Evolutionary conservation across 1,284 basidiomycete genomes (phyloP), one percentile per base, ranked within the genome.

Genomic region (Cystobasidium slooffiae): DNA sequence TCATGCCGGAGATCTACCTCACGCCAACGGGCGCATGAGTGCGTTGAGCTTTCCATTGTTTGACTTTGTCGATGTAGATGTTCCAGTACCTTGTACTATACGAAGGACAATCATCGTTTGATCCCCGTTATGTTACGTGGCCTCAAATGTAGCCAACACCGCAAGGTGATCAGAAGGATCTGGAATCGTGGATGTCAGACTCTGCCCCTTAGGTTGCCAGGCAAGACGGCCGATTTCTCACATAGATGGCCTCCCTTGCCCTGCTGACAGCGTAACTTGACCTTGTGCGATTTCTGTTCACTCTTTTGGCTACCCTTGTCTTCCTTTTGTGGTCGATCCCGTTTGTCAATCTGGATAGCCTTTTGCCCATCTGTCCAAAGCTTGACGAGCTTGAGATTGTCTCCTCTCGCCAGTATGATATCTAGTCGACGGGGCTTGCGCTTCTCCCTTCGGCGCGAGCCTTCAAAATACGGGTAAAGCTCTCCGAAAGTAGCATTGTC

Each of bases 141-240:
- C 8, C 31, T 51, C 69, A n/a, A 72, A 53, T 6, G 37, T 63
- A 4, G 61, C 69, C 24, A 72, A 31, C 9, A 72, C 69, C 18
- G 59, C 58, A 2, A 73, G 49, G 44, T 73, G 70, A 59, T 73
- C 70, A 6, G 70, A 73, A 18, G 70, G 39, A 31, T 65, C 70
- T 73, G 44, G 37, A n/a, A 14, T 7, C 1, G n/a, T 6, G 6
- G 52, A 41, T 20, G 20, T 66, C 39, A n/a, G 37, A 7, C 39
- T 20, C n/a, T 10, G n/a, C 39, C 51, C 39, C 12, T 55, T 7
- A n/a, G n/a, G 1, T 7, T 1, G 6, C 9, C 14, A 14, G 58
- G 7, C 51, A 12, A 37, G 20, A 44, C 31, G 7, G 14, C 6
- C 31, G 5, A 31, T 1, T 12, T 22, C 70, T 66, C 52, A 73